Conservation (phyloP, 202 grass and related monocot species). For the Carex sylvatica region DNA sequence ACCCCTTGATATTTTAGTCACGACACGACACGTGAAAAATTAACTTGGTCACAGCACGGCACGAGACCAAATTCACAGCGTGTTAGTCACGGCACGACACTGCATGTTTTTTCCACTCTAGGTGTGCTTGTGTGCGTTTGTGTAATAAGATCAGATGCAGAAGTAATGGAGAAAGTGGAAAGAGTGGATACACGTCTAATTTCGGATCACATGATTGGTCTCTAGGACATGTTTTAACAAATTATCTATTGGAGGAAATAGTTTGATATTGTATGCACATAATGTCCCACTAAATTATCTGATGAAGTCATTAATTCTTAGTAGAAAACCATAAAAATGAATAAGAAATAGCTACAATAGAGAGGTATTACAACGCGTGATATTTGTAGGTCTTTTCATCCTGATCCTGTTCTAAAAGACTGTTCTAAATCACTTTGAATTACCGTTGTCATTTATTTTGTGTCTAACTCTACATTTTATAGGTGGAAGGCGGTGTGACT, state of each 20-base stretch:
- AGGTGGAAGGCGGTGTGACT: slow-evolving; percentile 80
- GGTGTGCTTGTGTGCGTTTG: no score
- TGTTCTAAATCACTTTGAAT: not conserved
- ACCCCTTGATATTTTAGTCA: no score
- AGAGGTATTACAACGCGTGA: not conserved
- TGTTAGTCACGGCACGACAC: no score
- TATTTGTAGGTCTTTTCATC: slow-evolving; percentile 3
- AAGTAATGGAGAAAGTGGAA: no score
- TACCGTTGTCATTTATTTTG: not conserved
- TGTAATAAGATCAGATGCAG: no score
- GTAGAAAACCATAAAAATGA: not conserved
- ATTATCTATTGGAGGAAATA: not conserved
- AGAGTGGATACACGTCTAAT: no score
- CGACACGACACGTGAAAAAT: no score
- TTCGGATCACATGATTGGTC: no score
- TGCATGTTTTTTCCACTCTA: no score
- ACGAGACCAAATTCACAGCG: no score
- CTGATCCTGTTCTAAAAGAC: not conserved
- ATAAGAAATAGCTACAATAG: not conserved
- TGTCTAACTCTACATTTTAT: slow-evolving; percentile 25
- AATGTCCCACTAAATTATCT: not conserved
- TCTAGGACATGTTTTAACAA: no score
- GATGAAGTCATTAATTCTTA: not conserved
- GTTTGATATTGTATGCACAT: not conserved
- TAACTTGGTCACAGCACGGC: no score